phyloP scores from a whole-genome alignment of 2,329 filamentous ascomycete genomes.

The Rosellinia necatrix region DNA sequence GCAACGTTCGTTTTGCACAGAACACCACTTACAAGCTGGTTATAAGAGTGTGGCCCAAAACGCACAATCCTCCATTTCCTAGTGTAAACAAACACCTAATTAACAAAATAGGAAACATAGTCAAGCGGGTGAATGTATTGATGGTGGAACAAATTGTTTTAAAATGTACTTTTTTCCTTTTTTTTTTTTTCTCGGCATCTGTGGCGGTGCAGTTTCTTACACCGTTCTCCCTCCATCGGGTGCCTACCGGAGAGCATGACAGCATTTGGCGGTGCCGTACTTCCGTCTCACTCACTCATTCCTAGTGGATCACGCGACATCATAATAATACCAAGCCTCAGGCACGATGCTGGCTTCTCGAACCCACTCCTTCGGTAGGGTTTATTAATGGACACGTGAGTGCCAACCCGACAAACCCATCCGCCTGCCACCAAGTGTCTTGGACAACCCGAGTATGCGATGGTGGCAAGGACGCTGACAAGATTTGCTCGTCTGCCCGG shows the following conservation, averaged over 20 bases:
- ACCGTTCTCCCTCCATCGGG: no score
- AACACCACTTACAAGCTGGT: no score
- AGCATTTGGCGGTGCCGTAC: slow-evolving; percentile 2
- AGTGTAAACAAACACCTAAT: no score
- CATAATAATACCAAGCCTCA: slow-evolving; percentile 1
- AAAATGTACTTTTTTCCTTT: no score
- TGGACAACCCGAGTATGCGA: neutral
- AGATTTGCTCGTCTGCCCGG: slow-evolving; percentile 20
- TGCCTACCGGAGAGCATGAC: no score
- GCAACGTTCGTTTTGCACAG: no score
- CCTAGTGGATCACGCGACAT: slow-evolving; percentile 7
- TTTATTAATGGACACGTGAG: no score
- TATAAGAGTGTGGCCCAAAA: no score
- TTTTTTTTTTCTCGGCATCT: slow-evolving; percentile 1
- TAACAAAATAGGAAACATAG: no score
- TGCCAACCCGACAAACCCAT: neutral
- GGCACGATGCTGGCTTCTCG: neutral
- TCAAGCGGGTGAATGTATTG: no score
- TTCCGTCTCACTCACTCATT: slow-evolving; percentile 8
- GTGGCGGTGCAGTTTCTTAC: neutral
- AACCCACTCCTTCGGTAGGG: neutral
- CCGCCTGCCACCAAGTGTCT: neutral
- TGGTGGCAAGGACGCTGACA: slow-evolving; percentile 21
- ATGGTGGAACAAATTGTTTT: no score
- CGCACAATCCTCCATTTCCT: no score